Percentiles rank a stretch among this genome's conserved stretches.
phyloP scores from a whole-genome alignment of 2,329 filamentous ascomycete species.

The Ophiostoma ulmi region DNA sequence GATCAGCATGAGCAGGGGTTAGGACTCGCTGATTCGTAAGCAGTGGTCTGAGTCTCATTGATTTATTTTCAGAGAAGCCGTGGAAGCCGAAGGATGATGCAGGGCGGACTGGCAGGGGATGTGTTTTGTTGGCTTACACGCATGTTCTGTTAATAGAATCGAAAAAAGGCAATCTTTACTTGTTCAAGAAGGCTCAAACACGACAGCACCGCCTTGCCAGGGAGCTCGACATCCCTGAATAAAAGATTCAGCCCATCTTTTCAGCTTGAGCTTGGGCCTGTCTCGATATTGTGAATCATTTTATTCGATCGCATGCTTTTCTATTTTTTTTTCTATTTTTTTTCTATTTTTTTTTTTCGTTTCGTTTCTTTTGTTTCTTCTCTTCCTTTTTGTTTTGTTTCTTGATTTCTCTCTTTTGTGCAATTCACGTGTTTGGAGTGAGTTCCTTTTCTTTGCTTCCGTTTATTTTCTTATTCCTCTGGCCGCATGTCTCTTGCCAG shows the following conservation, averaged over 20 bases:
- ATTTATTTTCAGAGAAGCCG: neutral
- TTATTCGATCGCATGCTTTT: too few relatives aligned
- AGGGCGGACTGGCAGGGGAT: neutral
- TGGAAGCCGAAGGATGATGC: neutral
- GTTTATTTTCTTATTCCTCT: neutral
- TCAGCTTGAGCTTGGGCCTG: neutral
- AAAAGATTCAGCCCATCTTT: neutral
- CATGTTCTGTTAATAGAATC: neutral
- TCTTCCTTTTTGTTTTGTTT: neutral
- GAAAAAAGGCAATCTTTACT: neutral
- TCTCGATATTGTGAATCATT: neutral
- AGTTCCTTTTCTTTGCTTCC: neutral
- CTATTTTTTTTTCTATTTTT: too few relatives aligned
- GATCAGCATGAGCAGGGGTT: neutral
- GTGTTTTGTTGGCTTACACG: neutral
- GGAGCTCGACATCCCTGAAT: neutral
- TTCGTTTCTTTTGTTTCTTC: neutral
- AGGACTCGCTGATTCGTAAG: neutral
- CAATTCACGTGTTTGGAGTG: too few relatives aligned
- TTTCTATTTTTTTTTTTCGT: too few relatives aligned
- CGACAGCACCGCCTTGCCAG: neutral
- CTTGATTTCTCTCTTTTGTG: too few relatives aligned
- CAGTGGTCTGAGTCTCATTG: neutral
- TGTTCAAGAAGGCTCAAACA: neutral
- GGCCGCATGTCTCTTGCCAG: neutral